Conservation (phyloP, 352 stramenopile genomes). For the Bremia lactucae region DNA sequence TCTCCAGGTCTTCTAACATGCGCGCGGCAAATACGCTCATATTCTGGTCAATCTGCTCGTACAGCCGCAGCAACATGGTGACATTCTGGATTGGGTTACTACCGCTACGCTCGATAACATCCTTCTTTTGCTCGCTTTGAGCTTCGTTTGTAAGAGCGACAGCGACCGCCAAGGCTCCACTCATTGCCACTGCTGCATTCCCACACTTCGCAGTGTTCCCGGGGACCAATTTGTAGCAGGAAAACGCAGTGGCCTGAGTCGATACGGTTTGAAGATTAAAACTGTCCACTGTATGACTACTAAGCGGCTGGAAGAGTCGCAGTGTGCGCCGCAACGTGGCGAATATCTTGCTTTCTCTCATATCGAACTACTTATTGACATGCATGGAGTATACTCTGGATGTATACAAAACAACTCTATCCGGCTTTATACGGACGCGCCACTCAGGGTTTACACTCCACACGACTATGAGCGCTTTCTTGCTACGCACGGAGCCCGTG, state of each 20-base stretch:
- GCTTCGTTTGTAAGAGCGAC: conserved; percentile 1
- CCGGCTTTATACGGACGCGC: conserved; percentile 7
- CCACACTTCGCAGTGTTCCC: background rate
- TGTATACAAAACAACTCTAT: conserved; percentile 5
- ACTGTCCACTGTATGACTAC: background rate
- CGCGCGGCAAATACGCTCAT: conserved; percentile 66
- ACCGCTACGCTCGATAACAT: conserved; percentile 21
- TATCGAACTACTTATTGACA: conserved; percentile 1
- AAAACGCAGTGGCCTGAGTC: conserved; percentile 1
- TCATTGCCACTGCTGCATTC: conserved; percentile 3
- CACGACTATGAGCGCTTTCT: conserved; percentile 30
- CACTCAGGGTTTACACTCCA: conserved; percentile 3
- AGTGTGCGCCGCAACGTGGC: conserved; percentile 6
- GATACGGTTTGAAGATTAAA: background rate
- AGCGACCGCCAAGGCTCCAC: conserved; percentile 7
- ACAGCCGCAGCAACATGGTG: conserved; percentile 52
- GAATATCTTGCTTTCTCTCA: conserved; percentile 3
- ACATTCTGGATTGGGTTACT: conserved; percentile 70
- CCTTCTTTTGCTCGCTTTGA: conserved; percentile 17
- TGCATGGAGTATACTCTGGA: background rate
- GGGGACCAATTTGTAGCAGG: conserved; percentile 1
- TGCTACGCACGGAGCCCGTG: conserved; percentile 75
- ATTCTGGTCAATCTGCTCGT: conserved; percentile 80
- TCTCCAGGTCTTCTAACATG: conserved; percentile 57
- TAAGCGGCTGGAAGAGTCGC: background rate